Conservation (phyloP, 495 filamentous ascomycete species). For the Cladorrhinum samala region DNA sequence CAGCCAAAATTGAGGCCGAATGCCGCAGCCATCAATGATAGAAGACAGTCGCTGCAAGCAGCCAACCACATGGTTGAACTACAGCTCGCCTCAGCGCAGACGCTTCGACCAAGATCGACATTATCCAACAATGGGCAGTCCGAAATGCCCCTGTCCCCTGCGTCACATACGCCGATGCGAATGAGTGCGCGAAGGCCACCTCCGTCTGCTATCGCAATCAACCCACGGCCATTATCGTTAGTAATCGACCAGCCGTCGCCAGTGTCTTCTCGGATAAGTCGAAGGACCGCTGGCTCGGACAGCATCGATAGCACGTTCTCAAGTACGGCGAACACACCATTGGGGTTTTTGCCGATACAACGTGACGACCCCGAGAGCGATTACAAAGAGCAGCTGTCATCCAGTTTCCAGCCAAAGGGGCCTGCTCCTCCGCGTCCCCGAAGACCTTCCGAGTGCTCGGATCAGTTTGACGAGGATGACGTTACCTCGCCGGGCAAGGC, state of each 20-base stretch:
- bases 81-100: conserved; percentile 23
- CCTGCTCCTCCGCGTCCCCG: neutral
- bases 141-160: conserved; percentile 9
- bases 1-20: conserved; percentile 44
- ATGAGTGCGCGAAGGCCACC: conserved; percentile 32
- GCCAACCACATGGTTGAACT: conserved; percentile 37
- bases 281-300: neutral
- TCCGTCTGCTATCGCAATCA: conserved; percentile 36
- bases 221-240: conserved; percentile 41
- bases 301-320: conserved; percentile 8
- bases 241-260: conserved; percentile 46
- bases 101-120: conserved; percentile 22
- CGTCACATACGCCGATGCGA: conserved; percentile 16
- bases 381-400: neutral
- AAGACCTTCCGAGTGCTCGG: neutral
- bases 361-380: neutral
- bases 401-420: neutral
- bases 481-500: neutral
- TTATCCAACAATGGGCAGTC: conserved; percentile 13
- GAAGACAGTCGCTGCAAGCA: conserved; percentile 48
- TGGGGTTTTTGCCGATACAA: conserved; percentile 21
- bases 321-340: conserved; percentile 22
- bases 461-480: neutral
- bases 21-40: conserved; percentile 45
- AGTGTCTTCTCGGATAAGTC: conserved; percentile 10